A percentile compares a stretch with the other conserved stretches of the same genome.
phyloP scores from a whole-genome alignment of 257 asterid genomes.

The Pogostemon cablin region DNA sequence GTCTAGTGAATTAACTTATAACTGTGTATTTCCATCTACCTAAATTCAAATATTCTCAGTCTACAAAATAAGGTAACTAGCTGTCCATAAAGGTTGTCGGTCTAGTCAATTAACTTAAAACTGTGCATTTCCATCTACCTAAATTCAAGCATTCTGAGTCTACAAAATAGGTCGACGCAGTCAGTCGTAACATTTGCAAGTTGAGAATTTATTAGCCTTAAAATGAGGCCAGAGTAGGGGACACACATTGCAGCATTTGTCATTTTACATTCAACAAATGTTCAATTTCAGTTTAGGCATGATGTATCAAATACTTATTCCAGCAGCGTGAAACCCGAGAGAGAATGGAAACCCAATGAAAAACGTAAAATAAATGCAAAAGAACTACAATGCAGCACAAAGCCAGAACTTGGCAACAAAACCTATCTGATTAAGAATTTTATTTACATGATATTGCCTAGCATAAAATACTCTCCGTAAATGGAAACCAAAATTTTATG shows the following conservation, averaged over 20 bases:
- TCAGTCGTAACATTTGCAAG: slow-evolving; percentile 9
- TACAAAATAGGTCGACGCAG: not conserved
- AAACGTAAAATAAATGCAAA: too few relatives aligned
- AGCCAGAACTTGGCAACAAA: slow-evolving; percentile 1
- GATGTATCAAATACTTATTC: too few relatives aligned
- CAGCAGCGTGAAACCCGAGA: too few relatives aligned
- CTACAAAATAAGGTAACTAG: not conserved
- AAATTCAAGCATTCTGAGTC: not conserved
- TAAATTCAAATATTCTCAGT: not conserved
- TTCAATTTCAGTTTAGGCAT: too few relatives aligned
- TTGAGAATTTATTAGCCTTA: not conserved
- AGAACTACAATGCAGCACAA: not conserved
- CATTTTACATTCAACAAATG: too few relatives aligned
- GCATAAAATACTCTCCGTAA: not conserved
- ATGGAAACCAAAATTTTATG: not conserved
- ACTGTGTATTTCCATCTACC: not conserved
- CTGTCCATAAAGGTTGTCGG: not conserved
- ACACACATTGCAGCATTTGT: too few relatives aligned
- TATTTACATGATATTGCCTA: not conserved
- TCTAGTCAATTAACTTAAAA: not conserved
- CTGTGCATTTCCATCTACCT: not conserved
- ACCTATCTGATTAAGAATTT: not conserved
- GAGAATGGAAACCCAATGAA: too few relatives aligned
- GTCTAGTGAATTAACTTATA: not conserved
- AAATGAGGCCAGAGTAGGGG: not conserved